phyloP scores from a whole-genome alignment of 495 filamentous ascomycete species.

The Corynascus novoguineensis region DNA sequence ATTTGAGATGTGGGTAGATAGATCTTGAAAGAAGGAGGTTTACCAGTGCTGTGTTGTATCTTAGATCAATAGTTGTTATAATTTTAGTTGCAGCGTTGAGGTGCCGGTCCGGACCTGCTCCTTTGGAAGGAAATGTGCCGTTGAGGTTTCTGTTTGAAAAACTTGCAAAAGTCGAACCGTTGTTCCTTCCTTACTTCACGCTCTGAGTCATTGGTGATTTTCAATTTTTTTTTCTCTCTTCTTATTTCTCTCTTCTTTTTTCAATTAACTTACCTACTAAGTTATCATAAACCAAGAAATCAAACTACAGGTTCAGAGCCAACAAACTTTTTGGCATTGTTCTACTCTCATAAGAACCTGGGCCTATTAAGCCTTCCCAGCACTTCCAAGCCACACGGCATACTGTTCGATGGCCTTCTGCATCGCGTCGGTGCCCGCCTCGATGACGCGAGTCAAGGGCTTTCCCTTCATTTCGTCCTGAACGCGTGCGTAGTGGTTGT shows the following conservation, averaged over 20 bases:
- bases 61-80: neutral
- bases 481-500: constrained; percentile 60
- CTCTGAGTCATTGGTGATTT: too few relatives aligned
- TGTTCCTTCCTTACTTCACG: too few relatives aligned
- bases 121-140: too few relatives aligned
- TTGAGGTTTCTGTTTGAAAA: too few relatives aligned
- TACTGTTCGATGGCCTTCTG: constrained; percentile 69
- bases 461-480: constrained; percentile 63
- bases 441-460: constrained; percentile 64
- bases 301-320: too few relatives aligned
- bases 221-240: too few relatives aligned
- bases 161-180: too few relatives aligned
- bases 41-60: neutral
- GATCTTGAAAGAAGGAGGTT: neutral
- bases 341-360: neutral
- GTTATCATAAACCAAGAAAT: too few relatives aligned
- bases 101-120: too few relatives aligned
- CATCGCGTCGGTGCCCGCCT: constrained; percentile 66
- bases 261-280: too few relatives aligned
- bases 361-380: constrained; percentile 50
- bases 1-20: constrained; percentile 2
- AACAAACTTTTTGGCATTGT: neutral
- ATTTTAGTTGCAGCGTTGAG: neutral
- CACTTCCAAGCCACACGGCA: constrained; percentile 65
- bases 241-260: too few relatives aligned